Evolutionary conservation across 306 rosid genomes (phyloP).

Genomic region (Herpetospermum pedunculosum): DNA sequence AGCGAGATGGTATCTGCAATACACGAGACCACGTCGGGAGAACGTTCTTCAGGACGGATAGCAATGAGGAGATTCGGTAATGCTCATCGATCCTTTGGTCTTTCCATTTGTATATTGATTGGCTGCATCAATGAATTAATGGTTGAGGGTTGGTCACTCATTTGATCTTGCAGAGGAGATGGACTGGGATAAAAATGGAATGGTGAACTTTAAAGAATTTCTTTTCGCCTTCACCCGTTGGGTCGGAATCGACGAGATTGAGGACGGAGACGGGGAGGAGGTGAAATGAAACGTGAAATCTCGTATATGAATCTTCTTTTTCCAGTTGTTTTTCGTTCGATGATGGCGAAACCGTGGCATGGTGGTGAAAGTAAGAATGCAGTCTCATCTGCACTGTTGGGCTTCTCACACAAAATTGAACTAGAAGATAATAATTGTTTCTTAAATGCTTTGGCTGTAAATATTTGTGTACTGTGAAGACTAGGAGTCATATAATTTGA

Average conservation of each 20-base stretch:
- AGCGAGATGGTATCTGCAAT: conserved; percentile 84
- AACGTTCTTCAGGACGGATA: conserved; percentile 71
- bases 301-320: neutral
- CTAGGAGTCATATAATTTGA: neutral
- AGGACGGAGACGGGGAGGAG: conserved; percentile 50
- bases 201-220: conserved; percentile 94
- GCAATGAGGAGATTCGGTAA: conserved; percentile 91
- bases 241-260: conserved; percentile 89
- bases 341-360: neutral
- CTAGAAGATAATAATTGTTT: neutral
- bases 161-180: conserved; percentile 66
- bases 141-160: neutral
- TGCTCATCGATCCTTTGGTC: conserved; percentile 6
- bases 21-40: conserved; percentile 78
- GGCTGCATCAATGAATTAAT: neutral
- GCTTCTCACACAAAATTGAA: neutral
- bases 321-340: neutral
- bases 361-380: conserved; percentile 19
- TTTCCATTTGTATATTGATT: neutral
- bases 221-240: conserved; percentile 86
- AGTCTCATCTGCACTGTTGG: neutral
- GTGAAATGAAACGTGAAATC: conserved; percentile 1
- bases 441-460: neutral
- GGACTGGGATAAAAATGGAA: conserved; percentile 99
- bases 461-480: neutral